Percentiles rank a stretch among this genome's conserved stretches.
Evolutionary conservation across 148 eudicot species (phyloP).

Genomic region (Silene uniflora): DNA sequence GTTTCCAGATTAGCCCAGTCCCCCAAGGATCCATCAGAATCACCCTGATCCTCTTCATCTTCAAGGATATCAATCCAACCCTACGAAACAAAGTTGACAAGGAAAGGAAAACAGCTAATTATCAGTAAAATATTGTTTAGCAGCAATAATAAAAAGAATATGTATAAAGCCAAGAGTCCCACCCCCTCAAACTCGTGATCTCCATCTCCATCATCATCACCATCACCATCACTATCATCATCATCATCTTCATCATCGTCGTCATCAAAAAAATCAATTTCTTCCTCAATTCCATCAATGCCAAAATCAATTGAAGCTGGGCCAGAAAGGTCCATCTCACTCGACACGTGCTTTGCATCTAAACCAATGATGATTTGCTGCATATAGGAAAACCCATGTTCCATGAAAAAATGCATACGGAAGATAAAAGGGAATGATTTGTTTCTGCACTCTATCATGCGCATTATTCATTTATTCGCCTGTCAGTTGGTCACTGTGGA

Average conservation of each 20-base stretch:
- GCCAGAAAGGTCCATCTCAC: constrained; percentile 66
- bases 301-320: constrained; percentile 50
- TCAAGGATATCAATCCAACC: constrained; percentile 81
- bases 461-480: neutral
- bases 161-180: constrained; percentile 20
- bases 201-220: constrained; percentile 49
- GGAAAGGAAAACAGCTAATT: constrained; percentile 5
- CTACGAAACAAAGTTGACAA: constrained; percentile 36
- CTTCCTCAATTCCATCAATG: constrained; percentile 54
- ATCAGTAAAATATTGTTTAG: constrained; percentile 10
- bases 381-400: constrained; percentile 30
- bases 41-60: constrained; percentile 58
- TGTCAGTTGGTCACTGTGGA: neutral
- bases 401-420: constrained; percentile 9
- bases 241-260: constrained; percentile 45
- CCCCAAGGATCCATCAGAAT: constrained; percentile 72
- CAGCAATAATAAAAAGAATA: neutral
- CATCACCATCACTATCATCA: constrained; percentile 41
- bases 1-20: constrained; percentile 98
- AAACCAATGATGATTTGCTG: constrained; percentile 95
- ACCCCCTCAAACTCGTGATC: constrained; percentile 49
- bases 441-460: neutral
- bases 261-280: constrained; percentile 46
- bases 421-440: neutral
- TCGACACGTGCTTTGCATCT: constrained; percentile 69